phyloP scores from a whole-genome alignment of 148 eudicot genomes.

The Rhododendron mucronatum region DNA sequence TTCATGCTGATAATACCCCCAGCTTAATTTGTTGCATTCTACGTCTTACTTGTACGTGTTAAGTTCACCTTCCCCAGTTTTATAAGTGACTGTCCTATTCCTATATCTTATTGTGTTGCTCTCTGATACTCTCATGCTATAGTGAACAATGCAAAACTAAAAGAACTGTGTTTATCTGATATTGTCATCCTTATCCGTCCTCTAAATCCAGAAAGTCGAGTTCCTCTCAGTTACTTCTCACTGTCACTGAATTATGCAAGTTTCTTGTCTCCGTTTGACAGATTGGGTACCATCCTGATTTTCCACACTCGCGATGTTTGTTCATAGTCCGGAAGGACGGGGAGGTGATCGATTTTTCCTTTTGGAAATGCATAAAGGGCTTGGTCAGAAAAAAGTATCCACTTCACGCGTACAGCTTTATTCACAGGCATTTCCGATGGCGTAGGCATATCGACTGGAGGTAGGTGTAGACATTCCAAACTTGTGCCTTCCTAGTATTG shows the following conservation, averaged over 20 bases:
- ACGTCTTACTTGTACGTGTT: background rate
- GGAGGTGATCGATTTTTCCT: constrained; percentile 69
- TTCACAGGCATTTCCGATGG: constrained; percentile 71
- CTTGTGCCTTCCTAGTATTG: constrained; percentile 10
- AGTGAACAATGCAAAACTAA: background rate
- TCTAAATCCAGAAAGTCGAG: background rate
- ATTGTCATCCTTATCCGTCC: background rate
- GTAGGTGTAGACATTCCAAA: constrained; percentile 15
- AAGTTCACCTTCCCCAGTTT: background rate
- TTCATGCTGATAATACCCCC: background rate
- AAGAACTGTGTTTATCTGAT: background rate
- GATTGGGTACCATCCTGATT: constrained; percentile 82
- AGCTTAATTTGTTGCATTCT: background rate
- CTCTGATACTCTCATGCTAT: background rate
- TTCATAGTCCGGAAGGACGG: constrained; percentile 90
- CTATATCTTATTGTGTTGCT: background rate
- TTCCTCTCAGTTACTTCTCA: background rate
- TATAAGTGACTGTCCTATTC: background rate
- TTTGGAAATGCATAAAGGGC: constrained; percentile 93
- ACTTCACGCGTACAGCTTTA: constrained; percentile 74
- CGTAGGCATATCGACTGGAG: constrained; percentile 48
- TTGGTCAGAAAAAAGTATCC: constrained; percentile 72
- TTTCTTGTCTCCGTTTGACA: constrained; percentile 28
- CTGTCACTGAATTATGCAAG: constrained; percentile 3
- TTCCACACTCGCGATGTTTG: constrained; percentile 72